Evolutionary conservation across 1,139 yeast genomes (phyloP), one percentile per base, ranked within the genome.

Genomic region (Scheffersomyces illinoinensis): DNA sequence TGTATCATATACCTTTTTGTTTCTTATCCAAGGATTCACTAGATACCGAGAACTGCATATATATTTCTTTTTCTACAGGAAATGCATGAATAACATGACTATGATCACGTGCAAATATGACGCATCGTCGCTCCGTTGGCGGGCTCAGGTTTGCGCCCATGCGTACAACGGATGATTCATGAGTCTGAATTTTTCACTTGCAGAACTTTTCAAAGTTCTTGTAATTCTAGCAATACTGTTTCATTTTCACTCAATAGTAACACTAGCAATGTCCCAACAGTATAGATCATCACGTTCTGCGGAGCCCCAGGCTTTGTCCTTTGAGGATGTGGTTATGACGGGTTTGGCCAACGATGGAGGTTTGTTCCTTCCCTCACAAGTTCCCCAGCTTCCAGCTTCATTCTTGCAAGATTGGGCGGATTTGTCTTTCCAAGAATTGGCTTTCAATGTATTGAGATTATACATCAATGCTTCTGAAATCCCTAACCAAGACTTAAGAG

Each of bases 311-410:
- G 75, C 84, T 17, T 83, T 88, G 59, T 83, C 95, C 4, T 95
- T 95, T 68, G 99, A 95, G 76, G 96, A 90, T 61, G 97, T 93
- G 8, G 93, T 95, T 56, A 90, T 95, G 76, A 90, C 91, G 63
- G 99, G 99, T 53, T 83, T 95, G 68, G 99, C 98, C 57, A 87
- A 90, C 56, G 99, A 96, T 73, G 99, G 99, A 66, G 99, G 99
- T 52, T 85, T 95, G 55, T 95, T 91, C 73, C 83, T 96, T 59
- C 99, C 99, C 56, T 85, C 96, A 10, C 81, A 75, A 58, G 91
- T 93, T 66, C 97, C 98, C 57, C 72, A 81, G 61, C 82, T 91
- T 52, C 86, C 91, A 24, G 66, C 79, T 18, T 84, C 84, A 58
- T 88, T 87, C 68, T 74, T 91, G 57, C 72, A 77, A 53, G 76